Evolutionary conservation across 768 basidiomycete genomes (phyloP).

Genomic region (Cubamyces sp.): DNA sequence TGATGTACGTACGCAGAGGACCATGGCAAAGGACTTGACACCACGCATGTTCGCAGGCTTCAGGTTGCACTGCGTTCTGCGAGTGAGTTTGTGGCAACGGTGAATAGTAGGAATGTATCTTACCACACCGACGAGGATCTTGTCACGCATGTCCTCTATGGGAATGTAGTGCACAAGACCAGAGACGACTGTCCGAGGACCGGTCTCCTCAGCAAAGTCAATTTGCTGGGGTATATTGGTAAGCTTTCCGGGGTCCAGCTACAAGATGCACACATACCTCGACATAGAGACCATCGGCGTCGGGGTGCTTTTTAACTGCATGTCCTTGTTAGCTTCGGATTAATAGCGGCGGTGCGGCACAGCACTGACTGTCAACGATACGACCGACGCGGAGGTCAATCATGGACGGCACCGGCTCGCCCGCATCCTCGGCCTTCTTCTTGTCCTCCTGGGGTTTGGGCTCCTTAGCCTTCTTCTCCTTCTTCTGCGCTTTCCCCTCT

Average conservation of each 20-base stretch:
- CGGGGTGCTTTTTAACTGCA: slow-evolving; percentile 92
- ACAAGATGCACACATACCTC: slow-evolving; percentile 53
- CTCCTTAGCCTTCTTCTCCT: slow-evolving; percentile 31
- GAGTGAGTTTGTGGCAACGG: slow-evolving; percentile 3
- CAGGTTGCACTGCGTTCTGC: slow-evolving; percentile 70
- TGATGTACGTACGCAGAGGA: slow-evolving; percentile 71
- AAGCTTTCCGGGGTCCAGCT: neutral
- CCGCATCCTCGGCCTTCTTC: slow-evolving; percentile 58
- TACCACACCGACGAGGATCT: slow-evolving; percentile 83
- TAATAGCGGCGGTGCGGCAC: neutral
- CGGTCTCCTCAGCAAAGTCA: slow-evolving; percentile 92
- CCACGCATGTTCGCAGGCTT: slow-evolving; percentile 98
- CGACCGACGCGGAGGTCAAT: slow-evolving; percentile 94
- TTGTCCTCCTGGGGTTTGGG: slow-evolving; percentile 17
- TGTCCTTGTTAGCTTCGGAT: neutral
- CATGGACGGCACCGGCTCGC: slow-evolving; percentile 94
- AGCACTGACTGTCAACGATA: slow-evolving; percentile 80
- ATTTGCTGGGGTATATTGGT: slow-evolving; percentile 67
- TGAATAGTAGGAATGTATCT: slow-evolving; percentile 24
- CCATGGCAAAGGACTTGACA: slow-evolving; percentile 98
- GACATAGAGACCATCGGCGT: slow-evolving; percentile 96
- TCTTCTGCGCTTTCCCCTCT: slow-evolving; percentile 44
- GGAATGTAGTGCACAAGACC: slow-evolving; percentile 96
- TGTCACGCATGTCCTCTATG: slow-evolving; percentile 90
- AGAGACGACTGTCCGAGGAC: slow-evolving; percentile 95